Conservation (phyloP, 768 basidiomycete genomes). For the Lyophyllum atratum region DNA sequence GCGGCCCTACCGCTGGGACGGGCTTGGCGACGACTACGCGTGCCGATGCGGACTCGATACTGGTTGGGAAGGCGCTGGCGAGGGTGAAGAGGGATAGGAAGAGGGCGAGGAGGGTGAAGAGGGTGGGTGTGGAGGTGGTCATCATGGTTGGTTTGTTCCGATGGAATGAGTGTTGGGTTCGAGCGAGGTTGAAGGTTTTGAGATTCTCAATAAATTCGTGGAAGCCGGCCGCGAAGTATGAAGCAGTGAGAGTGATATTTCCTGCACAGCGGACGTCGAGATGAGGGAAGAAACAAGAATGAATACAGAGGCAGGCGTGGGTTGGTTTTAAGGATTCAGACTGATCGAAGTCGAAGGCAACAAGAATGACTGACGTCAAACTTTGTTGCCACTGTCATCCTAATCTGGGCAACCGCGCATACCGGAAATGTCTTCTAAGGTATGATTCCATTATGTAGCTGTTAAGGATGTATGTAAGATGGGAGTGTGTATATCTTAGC, state of each 20-base stretch:
- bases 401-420: background rate
- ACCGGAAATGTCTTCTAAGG: too few species aligned
- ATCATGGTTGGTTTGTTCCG: slow-evolving; percentile 33
- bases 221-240: slow-evolving; percentile 13
- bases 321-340: background rate
- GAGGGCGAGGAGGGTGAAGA: slow-evolving; percentile 28
- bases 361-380: background rate
- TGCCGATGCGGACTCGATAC: slow-evolving; percentile 26
- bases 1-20: slow-evolving; percentile 16
- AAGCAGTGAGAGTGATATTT: background rate
- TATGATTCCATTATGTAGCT: background rate
- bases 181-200: background rate
- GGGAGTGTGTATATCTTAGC: background rate
- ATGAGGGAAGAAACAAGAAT: background rate
- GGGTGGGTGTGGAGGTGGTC: slow-evolving; percentile 30
- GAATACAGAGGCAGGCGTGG: background rate
- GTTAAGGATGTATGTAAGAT: background rate
- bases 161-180: slow-evolving; percentile 8
- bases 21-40: slow-evolving; percentile 9
- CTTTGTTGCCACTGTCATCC: background rate
- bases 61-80: slow-evolving; percentile 36
- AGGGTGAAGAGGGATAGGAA: slow-evolving; percentile 35
- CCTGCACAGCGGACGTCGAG: slow-evolving; percentile 7
- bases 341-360: slow-evolving; percentile 3
- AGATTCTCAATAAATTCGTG: slow-evolving; percentile 13